Evolutionary conservation across 2,329 filamentous ascomycete genomes (phyloP), one percentile per base, ranked within the genome.

Genomic region (Trichoderma breve): DNA sequence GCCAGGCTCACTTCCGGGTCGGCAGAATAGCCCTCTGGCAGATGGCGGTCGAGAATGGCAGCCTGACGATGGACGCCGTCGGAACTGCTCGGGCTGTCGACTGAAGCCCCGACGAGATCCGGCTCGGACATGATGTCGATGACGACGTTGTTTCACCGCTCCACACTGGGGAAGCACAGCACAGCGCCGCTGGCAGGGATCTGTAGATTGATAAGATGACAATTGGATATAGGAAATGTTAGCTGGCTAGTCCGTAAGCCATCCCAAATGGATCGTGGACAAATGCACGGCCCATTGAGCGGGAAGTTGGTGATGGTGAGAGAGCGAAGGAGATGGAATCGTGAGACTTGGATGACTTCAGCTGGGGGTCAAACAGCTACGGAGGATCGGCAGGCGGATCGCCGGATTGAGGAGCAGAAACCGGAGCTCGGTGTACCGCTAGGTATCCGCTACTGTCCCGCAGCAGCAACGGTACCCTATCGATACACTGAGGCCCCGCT

Each of bases 11-110:
- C 81, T n/a, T 82, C 80, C 21, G 81, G 78, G 8, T 80, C 81
- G 39, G 81, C 81, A 26, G 81, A 82, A 74, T 81, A 83, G 43
- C 81, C 81, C 66, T 82, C 81, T 14, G 81, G 81, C 1, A 83
- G 77, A 69, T 81, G 81, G 36, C 79, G 79, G 21, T 82, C 78
- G 65, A 83, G 78, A 30, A 83, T 82, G 21, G 80, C 80, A 47
- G 80, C 81, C 60, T 80, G 78, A 53, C 79, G 78, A 60, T 73
- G 77, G 36, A 79, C 71, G 71, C 76, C 78, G 21, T 76, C 75
- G 24, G 74, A 72, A 73, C 76, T 79, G 28, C 75, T 76, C 26
- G 74, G 74, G 73, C 77, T 79, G 32, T 75, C 76, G 24, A 77
- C 74, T 12, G 76, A 74, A 18, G 74, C 76, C 64, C 71, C 71